A percentile compares a stretch with the other conserved stretches of the same genome.
phyloP scores from a whole-genome alignment of 164 flowering plant species.

The Magnolia sinica region DNA sequence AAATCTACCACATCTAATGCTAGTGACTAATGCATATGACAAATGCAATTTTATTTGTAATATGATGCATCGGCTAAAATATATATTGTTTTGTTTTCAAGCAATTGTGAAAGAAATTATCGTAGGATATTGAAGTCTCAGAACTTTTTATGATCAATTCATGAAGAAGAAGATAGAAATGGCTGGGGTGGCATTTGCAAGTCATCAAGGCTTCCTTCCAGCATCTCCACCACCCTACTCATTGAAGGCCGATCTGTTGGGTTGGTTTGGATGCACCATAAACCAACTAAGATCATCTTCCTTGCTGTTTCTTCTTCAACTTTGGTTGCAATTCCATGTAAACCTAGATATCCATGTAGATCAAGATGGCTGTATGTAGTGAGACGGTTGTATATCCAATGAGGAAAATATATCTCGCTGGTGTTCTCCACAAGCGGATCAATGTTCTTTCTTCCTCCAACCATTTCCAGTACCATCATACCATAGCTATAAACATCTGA shows the following conservation, averaged over 20 bases:
- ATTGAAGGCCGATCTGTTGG: slow-evolving; percentile 2
- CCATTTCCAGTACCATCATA: slow-evolving; percentile 7
- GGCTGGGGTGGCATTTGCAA: slow-evolving; percentile 11
- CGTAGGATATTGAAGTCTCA: too few species aligned
- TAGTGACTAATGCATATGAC: slow-evolving; percentile 7
- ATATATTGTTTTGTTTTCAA: too few species aligned
- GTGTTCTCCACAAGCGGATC: neutral
- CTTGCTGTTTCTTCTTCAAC: neutral
- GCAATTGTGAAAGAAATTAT: too few species aligned
- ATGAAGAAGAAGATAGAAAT: neutral
- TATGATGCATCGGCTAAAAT: neutral
- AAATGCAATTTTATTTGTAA: too few species aligned
- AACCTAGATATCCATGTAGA: neutral
- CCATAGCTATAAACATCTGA: slow-evolving; percentile 13
- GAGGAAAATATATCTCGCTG: slow-evolving; percentile 8
- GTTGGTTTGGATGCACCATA: slow-evolving; percentile 10
- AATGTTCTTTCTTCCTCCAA: slow-evolving; percentile 4
- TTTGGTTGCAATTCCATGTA: neutral
- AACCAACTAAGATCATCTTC: slow-evolving; percentile 8
- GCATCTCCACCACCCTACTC: slow-evolving; percentile 8
- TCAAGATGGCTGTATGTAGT: neutral
- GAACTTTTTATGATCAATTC: neutral
- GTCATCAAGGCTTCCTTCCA: slow-evolving; percentile 3
- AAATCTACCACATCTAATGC: slow-evolving; percentile 14
- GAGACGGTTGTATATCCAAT: slow-evolving; percentile 2